A percentile compares a stretch with the other conserved stretches of the same genome.
Conservation (phyloP, 768 basidiomycete genomes). For the Tricholomella constricta region DNA sequence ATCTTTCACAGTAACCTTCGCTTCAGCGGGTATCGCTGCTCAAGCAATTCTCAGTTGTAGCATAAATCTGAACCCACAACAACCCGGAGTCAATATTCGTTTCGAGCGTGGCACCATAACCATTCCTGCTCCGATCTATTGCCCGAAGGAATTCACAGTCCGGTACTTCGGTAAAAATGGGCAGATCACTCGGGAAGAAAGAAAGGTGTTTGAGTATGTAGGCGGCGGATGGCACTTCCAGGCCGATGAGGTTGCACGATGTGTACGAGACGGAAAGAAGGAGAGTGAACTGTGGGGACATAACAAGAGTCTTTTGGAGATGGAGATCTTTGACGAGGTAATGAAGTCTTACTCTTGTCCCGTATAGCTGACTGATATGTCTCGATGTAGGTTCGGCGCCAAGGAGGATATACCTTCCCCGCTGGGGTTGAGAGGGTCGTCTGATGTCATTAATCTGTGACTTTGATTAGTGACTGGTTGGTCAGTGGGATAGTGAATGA, state of each 20-base stretch:
- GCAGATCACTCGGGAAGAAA: constrained; percentile 57
- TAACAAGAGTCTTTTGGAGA: constrained; percentile 77
- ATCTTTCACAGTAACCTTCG: constrained; percentile 72
- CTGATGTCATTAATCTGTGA: background rate
- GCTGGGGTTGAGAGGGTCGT: constrained; percentile 61
- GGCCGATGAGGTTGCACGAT: constrained; percentile 86
- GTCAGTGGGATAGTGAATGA: too few relatives aligned
- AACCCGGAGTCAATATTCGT: constrained; percentile 65
- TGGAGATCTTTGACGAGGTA: constrained; percentile 87
- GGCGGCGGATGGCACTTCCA: constrained; percentile 84
- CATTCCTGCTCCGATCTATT: constrained; percentile 66
- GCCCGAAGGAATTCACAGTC: constrained; percentile 66
- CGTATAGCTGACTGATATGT: background rate
- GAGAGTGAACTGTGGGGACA: constrained; percentile 79
- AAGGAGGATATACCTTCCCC: constrained; percentile 67
- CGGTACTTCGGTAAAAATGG: constrained; percentile 55
- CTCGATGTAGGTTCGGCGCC: constrained; percentile 55
- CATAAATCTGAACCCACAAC: constrained; percentile 50
- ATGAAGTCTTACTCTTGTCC: constrained; percentile 13
- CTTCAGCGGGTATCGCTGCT: constrained; percentile 56
- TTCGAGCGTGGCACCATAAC: constrained; percentile 73
- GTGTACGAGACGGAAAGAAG: constrained; percentile 68
- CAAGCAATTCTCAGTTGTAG: constrained; percentile 75
- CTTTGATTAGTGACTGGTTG: too few relatives aligned
- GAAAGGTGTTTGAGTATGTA: constrained; percentile 53